Evolutionary conservation across 495 filamentous ascomycete genomes (phyloP).

Genomic region (Xanthoparmelia taractica): DNA sequence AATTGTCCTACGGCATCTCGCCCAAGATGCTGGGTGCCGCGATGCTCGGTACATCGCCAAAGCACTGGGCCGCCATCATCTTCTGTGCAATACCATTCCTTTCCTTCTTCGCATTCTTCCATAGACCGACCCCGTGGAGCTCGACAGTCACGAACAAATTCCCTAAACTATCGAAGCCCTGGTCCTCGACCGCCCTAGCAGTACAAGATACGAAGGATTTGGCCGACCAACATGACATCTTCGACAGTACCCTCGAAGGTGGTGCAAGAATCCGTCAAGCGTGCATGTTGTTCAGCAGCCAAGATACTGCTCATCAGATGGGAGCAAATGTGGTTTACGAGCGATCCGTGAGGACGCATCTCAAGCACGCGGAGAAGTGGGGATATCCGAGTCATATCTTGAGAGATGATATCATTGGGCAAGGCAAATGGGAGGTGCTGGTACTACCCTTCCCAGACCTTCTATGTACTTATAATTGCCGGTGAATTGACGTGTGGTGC

Average conservation of each 20-base stretch:
- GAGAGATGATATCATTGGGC: slow-evolving; percentile 22
- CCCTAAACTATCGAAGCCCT: not conserved
- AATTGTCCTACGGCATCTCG: not conserved
- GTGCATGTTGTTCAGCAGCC: slow-evolving; percentile 11
- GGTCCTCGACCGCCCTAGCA: not conserved
- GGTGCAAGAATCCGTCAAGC: slow-evolving; percentile 13
- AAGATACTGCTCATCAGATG: not conserved
- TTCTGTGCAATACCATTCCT: not conserved
- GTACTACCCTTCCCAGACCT: not conserved
- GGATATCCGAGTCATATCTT: slow-evolving; percentile 39
- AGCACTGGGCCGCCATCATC: not conserved
- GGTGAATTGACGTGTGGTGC: not conserved
- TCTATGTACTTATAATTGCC: not conserved
- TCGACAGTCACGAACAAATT: not conserved
- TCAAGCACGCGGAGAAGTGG: slow-evolving; percentile 32
- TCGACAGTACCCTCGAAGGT: slow-evolving; percentile 11
- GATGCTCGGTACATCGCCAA: not conserved
- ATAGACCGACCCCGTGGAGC: not conserved
- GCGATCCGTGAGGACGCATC: slow-evolving; percentile 34
- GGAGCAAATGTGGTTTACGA: slow-evolving; percentile 30
- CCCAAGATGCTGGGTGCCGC: not conserved
- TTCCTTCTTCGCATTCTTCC: not conserved
- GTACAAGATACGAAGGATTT: not conserved
- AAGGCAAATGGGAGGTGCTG: slow-evolving; percentile 20
- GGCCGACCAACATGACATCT: slow-evolving; percentile 7